Percentiles rank a stretch among this genome's conserved stretches.
phyloP scores from a whole-genome alignment of 2,329 filamentous ascomycete species.

The Dactylellina leptospora region DNA sequence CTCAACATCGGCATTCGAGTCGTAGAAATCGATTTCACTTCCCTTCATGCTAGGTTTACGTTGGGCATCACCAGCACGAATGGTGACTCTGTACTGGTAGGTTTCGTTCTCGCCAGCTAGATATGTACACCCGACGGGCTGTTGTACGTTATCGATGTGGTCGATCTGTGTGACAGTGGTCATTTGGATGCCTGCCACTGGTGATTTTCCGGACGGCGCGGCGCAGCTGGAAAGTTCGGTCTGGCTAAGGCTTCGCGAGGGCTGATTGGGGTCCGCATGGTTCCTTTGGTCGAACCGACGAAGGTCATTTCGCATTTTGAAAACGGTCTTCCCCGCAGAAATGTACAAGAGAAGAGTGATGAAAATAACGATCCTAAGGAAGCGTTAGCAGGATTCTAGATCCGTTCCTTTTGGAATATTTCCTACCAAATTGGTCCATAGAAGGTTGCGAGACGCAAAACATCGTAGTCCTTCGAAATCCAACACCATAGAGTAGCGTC shows the following conservation, averaged over 20 bases:
- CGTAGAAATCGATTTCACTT: conserved; percentile 35
- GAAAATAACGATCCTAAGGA: conserved; percentile 68
- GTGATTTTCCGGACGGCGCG: conserved; percentile 61
- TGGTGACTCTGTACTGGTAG: conserved; percentile 36
- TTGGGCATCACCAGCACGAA: conserved; percentile 18
- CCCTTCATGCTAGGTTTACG: conserved; percentile 33
- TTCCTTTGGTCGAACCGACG: conserved; percentile 63
- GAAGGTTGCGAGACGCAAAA: conserved; percentile 76
- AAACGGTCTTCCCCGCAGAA: conserved; percentile 73
- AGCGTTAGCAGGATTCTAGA: conserved; percentile 54
- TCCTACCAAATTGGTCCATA: conserved; percentile 75
- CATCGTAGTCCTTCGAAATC: conserved; percentile 73
- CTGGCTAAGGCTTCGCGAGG: conserved; percentile 16
- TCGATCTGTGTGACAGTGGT: conserved; percentile 64
- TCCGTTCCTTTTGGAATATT: too few species aligned
- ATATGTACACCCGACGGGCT: conserved; percentile 30
- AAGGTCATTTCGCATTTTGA: conserved; percentile 71
- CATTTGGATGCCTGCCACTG: conserved; percentile 72
- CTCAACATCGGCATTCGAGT: conserved; percentile 22
- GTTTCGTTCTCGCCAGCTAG: conserved; percentile 25
- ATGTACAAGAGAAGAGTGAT: conserved; percentile 73
- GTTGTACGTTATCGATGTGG: conserved; percentile 15
- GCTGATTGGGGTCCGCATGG: conserved; percentile 55
- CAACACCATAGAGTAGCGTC: conserved; percentile 84
- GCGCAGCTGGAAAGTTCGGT: conserved; percentile 59